Evolutionary conservation across 192 early-diverging fungal species (phyloP).

Genomic region (Coemansia erecta): DNA sequence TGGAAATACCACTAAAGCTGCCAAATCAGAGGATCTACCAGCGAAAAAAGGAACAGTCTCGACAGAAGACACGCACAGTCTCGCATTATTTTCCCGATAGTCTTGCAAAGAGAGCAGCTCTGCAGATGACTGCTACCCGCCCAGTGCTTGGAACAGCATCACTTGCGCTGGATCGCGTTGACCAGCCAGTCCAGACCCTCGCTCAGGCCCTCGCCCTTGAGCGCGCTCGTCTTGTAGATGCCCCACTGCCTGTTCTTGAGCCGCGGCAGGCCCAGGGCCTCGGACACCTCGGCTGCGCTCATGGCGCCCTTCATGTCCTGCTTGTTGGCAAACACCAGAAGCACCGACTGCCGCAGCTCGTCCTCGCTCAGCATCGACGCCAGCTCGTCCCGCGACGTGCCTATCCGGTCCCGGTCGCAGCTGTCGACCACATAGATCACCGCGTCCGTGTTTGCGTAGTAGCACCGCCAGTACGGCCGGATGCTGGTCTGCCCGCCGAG

Average conservation of each 20-base stretch:
- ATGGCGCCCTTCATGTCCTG: slow-evolving; percentile 96
- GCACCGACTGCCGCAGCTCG: slow-evolving; percentile 82
- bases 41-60: neutral
- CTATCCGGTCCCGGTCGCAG: slow-evolving; percentile 85
- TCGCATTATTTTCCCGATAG: too few species aligned
- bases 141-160: too few species aligned
- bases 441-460: slow-evolving; percentile 98
- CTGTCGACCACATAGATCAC: slow-evolving; percentile 98
- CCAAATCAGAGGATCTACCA: too few species aligned
- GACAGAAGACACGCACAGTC: neutral
- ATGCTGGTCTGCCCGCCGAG: slow-evolving; percentile 88
- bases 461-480: slow-evolving; percentile 97
- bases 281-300: slow-evolving; percentile 83
- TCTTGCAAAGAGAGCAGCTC: too few species aligned
- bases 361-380: slow-evolving; percentile 93
- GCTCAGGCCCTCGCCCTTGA: slow-evolving; percentile 90
- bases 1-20: too few species aligned
- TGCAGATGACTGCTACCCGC: too few species aligned
- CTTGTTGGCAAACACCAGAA: slow-evolving; percentile 97
- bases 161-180: slow-evolving; percentile 40
- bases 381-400: slow-evolving; percentile 85
- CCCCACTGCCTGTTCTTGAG: slow-evolving; percentile 91
- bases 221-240: slow-evolving; percentile 91
- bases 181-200: slow-evolving; percentile 90
- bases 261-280: slow-evolving; percentile 76